phyloP scores from a whole-genome alignment of 1,284 basidiomycete species.

The Cystobasidium sp. region DNA sequence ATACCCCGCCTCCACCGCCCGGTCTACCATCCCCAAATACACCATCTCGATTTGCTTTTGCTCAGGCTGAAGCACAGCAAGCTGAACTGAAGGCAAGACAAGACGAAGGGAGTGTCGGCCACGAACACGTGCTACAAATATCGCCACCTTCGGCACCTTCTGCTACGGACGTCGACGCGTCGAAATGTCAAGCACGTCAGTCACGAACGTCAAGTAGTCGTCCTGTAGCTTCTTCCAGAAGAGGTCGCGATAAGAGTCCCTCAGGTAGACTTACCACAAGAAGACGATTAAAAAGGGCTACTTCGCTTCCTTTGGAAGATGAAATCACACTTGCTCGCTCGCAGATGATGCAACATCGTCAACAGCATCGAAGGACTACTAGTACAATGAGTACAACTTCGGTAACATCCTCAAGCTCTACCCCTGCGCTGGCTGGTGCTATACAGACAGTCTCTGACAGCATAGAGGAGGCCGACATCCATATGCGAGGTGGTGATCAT shows the following conservation, averaged over 20 bases:
- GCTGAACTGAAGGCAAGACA: neutral
- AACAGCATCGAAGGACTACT: neutral
- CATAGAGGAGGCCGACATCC: too few species aligned
- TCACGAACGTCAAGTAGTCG: neutral
- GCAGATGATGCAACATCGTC: neutral
- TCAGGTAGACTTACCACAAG: constrained; percentile 13
- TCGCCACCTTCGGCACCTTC: too few species aligned
- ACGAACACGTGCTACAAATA: too few species aligned
- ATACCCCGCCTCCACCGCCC: neutral
- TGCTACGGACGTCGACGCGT: too few species aligned
- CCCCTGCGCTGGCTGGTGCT: too few species aligned
- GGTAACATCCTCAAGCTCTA: neutral
- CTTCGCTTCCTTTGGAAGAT: constrained; percentile 15
- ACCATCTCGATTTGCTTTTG: neutral
- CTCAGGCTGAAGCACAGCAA: neutral
- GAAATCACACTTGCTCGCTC: constrained; percentile 16
- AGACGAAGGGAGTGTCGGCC: neutral
- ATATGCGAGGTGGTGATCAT: too few species aligned
- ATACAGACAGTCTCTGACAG: too few species aligned
- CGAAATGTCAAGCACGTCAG: constrained; percentile 1
- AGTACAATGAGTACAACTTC: neutral
- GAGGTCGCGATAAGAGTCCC: constrained; percentile 5
- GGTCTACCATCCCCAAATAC: neutral
- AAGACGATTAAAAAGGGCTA: constrained; percentile 4
- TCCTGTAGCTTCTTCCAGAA: neutral